A percentile compares a stretch with the other conserved stretches of the same genome.
Conservation (phyloP, 169 alveolate genomes). For the Miamiensis avidus region DNA sequence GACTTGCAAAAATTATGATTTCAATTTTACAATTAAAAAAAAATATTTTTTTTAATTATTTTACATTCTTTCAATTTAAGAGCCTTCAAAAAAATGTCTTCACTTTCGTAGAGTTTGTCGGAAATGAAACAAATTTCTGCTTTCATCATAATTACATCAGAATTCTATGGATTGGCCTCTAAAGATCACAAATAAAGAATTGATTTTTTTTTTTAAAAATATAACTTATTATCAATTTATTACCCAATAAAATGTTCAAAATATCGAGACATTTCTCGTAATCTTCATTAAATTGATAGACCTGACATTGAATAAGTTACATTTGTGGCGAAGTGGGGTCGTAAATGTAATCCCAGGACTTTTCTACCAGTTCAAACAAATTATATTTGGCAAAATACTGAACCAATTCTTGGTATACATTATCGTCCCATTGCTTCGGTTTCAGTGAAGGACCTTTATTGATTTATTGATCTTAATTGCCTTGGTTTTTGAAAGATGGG, state of each 20-base stretch:
- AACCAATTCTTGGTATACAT: slow-evolving; percentile 24
- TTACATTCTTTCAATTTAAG: slow-evolving; percentile 8
- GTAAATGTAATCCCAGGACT: slow-evolving; percentile 8
- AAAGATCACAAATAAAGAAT: slow-evolving; percentile 18
- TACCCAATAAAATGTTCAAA: slow-evolving; percentile 19
- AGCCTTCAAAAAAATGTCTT: slow-evolving; percentile 45
- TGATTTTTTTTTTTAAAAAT: slow-evolving; percentile 33
- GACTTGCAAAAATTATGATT: too few species aligned
- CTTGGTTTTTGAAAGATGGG: slow-evolving; percentile 11
- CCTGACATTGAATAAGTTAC: slow-evolving; percentile 19
- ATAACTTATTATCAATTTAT: slow-evolving; percentile 32
- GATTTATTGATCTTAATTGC: slow-evolving; percentile 30
- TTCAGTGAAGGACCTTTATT: slow-evolving; percentile 39
- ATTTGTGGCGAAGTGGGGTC: slow-evolving; percentile 25
- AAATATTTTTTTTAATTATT: too few species aligned
- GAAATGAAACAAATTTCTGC: not conserved
- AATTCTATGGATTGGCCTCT: not conserved
- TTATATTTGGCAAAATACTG: slow-evolving; percentile 26
- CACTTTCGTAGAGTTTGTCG: slow-evolving; percentile 47
- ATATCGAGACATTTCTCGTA: slow-evolving; percentile 17
- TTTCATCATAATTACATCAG: not conserved
- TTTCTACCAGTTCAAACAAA: slow-evolving; percentile 38
- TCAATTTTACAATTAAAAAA: slow-evolving; percentile 3
- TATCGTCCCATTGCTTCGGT: slow-evolving; percentile 28
- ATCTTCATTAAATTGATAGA: slow-evolving; percentile 36